These are phyloP conservation scores for Cryphonectria naterciae DNA, from an alignment of 2,329 filamentous ascomycete species.

Conservation along the genomic window DNA sequence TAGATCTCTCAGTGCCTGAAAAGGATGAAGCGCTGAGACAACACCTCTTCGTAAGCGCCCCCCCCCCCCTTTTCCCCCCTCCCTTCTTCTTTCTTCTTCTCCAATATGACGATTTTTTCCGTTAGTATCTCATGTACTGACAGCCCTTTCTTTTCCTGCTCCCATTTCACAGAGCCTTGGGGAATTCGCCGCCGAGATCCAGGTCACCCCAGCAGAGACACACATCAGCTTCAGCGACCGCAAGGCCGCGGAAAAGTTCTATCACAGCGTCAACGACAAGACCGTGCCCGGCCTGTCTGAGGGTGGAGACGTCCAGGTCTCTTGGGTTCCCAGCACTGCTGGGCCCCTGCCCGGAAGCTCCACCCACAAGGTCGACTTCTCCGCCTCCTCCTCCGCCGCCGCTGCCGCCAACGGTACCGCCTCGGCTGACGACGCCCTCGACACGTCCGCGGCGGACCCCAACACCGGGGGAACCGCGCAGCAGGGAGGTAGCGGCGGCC, in stretches of 20 bases:
- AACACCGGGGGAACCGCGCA: constrained; percentile 26
- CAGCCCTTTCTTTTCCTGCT: constrained; percentile 34
- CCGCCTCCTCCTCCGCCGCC: constrained; percentile 26
- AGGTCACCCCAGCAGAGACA: constrained; percentile 51
- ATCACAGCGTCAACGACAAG: constrained; percentile 59
- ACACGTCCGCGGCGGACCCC: constrained; percentile 28
- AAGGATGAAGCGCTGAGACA: constrained; percentile 73
- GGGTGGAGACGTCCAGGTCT: constrained; percentile 67
- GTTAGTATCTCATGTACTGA: neutral
- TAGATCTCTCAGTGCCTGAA: constrained; percentile 62
- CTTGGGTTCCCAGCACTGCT: constrained; percentile 58
- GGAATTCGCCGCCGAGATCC: constrained; percentile 61
- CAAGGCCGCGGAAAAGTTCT: constrained; percentile 72
- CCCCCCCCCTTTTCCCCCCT: neutral
- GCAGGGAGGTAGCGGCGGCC: constrained; percentile 10
- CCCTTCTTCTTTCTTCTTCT: neutral
- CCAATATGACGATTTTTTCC: neutral
- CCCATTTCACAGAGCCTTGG: constrained; percentile 53
- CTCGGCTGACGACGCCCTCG: neutral
- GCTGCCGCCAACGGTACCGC: constrained; percentile 8
- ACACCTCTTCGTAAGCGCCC: constrained; percentile 65
- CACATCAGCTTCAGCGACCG: constrained; percentile 68
- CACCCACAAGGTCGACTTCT: constrained; percentile 24
- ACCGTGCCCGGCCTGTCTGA: constrained; percentile 64
- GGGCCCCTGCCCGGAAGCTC: constrained; percentile 32